Evolutionary conservation across 2,329 filamentous ascomycete genomes (phyloP).

Genomic region (Graphilbum ipis-grandicollis): DNA sequence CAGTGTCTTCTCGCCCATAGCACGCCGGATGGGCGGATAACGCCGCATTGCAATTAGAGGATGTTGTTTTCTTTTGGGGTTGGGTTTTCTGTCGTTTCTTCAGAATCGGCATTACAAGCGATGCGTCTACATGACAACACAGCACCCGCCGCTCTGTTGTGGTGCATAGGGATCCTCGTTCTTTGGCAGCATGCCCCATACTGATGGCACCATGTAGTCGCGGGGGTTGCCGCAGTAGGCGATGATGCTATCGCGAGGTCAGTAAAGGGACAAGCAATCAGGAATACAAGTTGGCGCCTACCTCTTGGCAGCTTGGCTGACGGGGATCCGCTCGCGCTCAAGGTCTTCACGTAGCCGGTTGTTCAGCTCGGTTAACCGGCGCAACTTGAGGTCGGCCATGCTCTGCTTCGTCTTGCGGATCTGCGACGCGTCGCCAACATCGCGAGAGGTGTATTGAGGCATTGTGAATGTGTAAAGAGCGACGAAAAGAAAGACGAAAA

Average conservation of each 20-base stretch:
- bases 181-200: constrained; percentile 89
- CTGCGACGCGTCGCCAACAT: constrained; percentile 49
- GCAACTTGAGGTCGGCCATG: constrained; percentile 96
- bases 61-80: too few relatives aligned
- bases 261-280: too few relatives aligned
- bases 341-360: constrained; percentile 89
- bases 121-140: constrained; percentile 64
- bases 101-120: constrained; percentile 1
- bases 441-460: constrained; percentile 50
- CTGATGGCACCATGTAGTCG: constrained; percentile 97
- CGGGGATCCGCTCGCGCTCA: constrained; percentile 85
- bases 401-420: constrained; percentile 93
- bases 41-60: too few relatives aligned
- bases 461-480: constrained; percentile 23
- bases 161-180: constrained; percentile 97
- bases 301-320: constrained; percentile 84
- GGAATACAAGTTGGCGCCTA: too few relatives aligned
- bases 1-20: too few relatives aligned
- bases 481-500: constrained; percentile 2
- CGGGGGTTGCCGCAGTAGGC: constrained; percentile 95
- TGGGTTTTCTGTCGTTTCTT: too few relatives aligned
- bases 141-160: constrained; percentile 85
- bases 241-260: constrained; percentile 79
- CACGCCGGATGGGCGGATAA: too few relatives aligned
- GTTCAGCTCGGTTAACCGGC: constrained; percentile 92